Conservation (phyloP, 441 rosid genomes). For the Manihot esculenta region DNA sequence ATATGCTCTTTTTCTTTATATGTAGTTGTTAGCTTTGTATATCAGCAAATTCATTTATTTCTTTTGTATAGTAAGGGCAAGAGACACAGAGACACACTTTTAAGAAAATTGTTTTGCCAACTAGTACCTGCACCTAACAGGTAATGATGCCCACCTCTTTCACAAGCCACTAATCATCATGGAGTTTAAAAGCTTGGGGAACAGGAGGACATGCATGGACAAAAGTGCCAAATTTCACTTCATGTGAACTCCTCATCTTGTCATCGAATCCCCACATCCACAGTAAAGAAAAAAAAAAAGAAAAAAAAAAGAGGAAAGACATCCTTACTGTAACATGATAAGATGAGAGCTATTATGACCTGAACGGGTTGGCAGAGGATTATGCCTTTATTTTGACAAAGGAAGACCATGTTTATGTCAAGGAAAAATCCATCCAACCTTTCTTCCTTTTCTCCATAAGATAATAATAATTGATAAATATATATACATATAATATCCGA, state of each 20-base stretch:
- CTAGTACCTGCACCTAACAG: slow-evolving; percentile 34
- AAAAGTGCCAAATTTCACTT: slow-evolving; percentile 28
- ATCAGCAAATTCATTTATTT: slow-evolving; percentile 26
- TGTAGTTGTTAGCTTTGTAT: slow-evolving; percentile 13
- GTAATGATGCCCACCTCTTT: slow-evolving; percentile 40
- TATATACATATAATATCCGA: too few relatives aligned
- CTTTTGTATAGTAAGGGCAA: slow-evolving; percentile 28
- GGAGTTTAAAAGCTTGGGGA: slow-evolving; percentile 17
- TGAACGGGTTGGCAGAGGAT: slow-evolving; percentile 27
- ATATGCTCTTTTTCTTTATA: slow-evolving; percentile 19
- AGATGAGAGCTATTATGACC: slow-evolving; percentile 38
- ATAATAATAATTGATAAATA: background rate
- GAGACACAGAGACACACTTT: slow-evolving; percentile 28
- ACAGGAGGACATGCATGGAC: slow-evolving; percentile 26
- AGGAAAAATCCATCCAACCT: too few relatives aligned
- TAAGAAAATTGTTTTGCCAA: slow-evolving; percentile 25
- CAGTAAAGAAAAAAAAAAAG: background rate
- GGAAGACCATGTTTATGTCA: too few relatives aligned
- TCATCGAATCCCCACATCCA: slow-evolving; percentile 15
- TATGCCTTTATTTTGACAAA: slow-evolving; percentile 28
- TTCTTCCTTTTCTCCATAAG: background rate
- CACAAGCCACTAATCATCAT: slow-evolving; percentile 26
- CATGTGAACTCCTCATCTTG: slow-evolving; percentile 20
- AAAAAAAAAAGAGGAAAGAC: slow-evolving; percentile 2
- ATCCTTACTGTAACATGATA: slow-evolving; percentile 28